Evolutionary conservation across 148 eudicot species (phyloP), one percentile per base, ranked within the genome.

Genomic region (Silene uniflora): DNA sequence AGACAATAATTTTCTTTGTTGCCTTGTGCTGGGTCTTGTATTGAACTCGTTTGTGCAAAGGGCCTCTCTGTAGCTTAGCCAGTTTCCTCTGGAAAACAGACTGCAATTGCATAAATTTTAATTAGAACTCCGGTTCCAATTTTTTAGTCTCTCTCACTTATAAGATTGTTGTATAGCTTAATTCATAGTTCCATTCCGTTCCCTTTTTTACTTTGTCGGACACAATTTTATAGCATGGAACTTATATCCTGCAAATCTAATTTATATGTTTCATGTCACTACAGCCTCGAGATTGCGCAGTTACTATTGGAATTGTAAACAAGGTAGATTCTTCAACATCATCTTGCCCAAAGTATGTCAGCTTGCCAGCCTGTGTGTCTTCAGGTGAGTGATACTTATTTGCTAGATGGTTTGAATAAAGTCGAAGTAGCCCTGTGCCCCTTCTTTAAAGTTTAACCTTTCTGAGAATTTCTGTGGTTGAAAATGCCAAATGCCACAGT

Each of bases 281-380:
- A 72, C 91, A 93, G 98, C 89, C 92, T 79, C 88, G 97, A 79
- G 97, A 91, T 68, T 93, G 98, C 78, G 85, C 60, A 73, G 54
- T 44, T 71, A 29, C 69, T 72, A 55, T 79, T 77, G 60, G 42
- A 72, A 24, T 2, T 77, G 75, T 24, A 81, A 64, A 63, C 67
- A 73, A 32, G 72, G 64, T 54, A 75, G 52, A 75, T 62, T 75
- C 23, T 67, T 84, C 89, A 3, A 62, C 56, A 68, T 75, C 73
- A 73, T 87, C 92, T 13, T 93, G 98, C 74, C 98, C 97, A 27
- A 78, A 81, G 32, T 91, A 90, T 75, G 91, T 91, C 82, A 87
- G 97, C 86, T 85, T 93, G 77, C 98, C 98, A 54, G 85, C 70
- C 52, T 73, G 60, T 42, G 59, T 70, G 24, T 86, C 90, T 68